Evolutionary conservation across 108 stramenopile genomes (phyloP), one percentile per base, ranked within the genome.

Genomic region (Discostella pseudostelligera): DNA sequence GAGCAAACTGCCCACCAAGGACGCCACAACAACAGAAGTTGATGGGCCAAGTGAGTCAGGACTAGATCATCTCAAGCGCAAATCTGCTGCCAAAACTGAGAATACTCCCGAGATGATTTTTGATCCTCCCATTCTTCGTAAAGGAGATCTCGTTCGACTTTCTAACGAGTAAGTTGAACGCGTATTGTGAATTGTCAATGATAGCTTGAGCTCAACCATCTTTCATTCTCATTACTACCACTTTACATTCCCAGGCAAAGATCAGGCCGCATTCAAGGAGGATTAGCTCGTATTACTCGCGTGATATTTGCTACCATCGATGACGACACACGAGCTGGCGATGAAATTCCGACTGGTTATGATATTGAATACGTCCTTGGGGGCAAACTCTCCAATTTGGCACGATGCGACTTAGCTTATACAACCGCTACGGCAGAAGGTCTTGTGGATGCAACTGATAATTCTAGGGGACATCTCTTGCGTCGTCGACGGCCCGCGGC

Each of bases 381-480:
- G 16, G 88, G 88, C n/a, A 81, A 81, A 40, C 36, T 84, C 13
- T 56, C 45, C 40, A 71, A 71, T 7, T 51, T 84, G 17, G 37
- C 35, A 3, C 59, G 88, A 56, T 37, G 21, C 22, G 79, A 83
- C 5, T 57, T 89, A 57, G 44, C 67, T 4, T 78, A 86, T 61
- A 86, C 87, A 10, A 86, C 88, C 19, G 87, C 84, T 10, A 51
- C 35, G 28, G 74, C 71, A 20, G 85, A 86, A 54, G 88, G 87
- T 39, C 70, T 88, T 78, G 71, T 62, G 4, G 84, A 72, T 13
- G 78, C 81, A 43, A 17, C 28, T 57, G 56, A 67, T 43, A 37
- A 45, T 44, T 32, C 53, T 42, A 28, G 42, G 12, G 63, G 50
- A 14, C 64, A 39, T 37, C 39, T 44, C 40, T 39, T 58, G 3